phyloP scores from a whole-genome alignment of 2,329 filamentous ascomycete genomes.

The Botryotinia globosa region DNA sequence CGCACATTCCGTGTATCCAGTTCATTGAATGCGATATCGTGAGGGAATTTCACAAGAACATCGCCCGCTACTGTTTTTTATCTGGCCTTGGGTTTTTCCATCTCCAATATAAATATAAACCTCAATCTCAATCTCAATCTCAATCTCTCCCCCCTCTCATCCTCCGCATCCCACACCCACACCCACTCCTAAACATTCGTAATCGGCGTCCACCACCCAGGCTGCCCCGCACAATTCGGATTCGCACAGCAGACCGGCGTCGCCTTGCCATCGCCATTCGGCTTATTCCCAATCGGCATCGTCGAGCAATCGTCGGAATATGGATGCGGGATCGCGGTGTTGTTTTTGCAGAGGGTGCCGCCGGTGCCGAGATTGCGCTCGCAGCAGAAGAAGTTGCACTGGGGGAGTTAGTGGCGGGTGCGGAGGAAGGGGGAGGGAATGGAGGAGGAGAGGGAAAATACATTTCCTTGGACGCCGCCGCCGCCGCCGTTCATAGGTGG shows the following conservation, averaged over 20 bases:
- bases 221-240: not conserved
- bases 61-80: no score
- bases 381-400: slow-evolving; percentile 9
- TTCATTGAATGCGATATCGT: no score
- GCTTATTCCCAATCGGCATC: not conserved
- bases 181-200: not conserved
- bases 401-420: not conserved
- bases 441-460: not conserved
- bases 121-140: no score
- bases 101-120: no score
- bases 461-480: not conserved
- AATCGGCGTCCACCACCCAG: not conserved
- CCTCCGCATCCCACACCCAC: not conserved
- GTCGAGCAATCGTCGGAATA: not conserved
- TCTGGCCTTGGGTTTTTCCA: not conserved
- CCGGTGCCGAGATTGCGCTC: not conserved
- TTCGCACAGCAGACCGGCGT: not conserved
- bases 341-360: not conserved
- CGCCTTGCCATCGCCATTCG: not conserved
- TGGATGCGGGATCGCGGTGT: not conserved
- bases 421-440: accelerated
- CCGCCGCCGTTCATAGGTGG: not conserved
- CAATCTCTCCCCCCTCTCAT: accelerated
- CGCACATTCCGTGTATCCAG: no score
- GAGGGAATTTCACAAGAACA: no score